phyloP scores from a whole-genome alignment of 208 protist genomes.

The Leishmania aethiopica region DNA sequence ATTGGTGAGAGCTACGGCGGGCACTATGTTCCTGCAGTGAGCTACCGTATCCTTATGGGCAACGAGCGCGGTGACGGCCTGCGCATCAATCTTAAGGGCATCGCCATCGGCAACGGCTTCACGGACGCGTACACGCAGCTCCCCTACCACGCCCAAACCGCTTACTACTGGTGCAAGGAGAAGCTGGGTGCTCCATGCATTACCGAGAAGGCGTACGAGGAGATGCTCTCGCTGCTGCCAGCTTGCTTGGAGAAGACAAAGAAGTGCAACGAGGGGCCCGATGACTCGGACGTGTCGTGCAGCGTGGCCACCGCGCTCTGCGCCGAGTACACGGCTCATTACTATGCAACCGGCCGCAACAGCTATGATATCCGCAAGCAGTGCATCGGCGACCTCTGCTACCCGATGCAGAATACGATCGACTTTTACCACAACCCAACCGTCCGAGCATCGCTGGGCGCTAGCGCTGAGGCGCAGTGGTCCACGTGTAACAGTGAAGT shows the following conservation, averaged over 20 bases:
- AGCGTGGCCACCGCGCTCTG: conserved; percentile 4
- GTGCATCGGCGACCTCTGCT: conserved; percentile 41
- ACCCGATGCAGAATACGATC: conserved; percentile 8
- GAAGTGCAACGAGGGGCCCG: conserved; percentile 29
- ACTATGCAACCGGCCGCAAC: conserved; percentile 68
- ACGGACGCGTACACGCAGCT: conserved; percentile 86
- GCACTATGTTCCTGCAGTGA: conserved; percentile 71
- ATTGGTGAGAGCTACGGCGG: conserved; percentile 87
- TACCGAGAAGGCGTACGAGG: conserved; percentile 30
- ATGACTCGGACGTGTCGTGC: conserved; percentile 17
- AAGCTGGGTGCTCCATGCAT: conserved; percentile 58
- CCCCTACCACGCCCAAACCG: conserved; percentile 52
- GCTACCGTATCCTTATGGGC: conserved; percentile 42
- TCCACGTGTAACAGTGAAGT: conserved; percentile 59
- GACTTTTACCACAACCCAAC: conserved; percentile 47
- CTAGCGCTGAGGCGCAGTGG: conserved; percentile 42
- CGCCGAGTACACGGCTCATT: conserved; percentile 1
- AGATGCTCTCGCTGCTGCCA: conserved; percentile 53
- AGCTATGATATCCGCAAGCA: conserved; percentile 79
- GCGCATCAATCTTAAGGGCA: conserved; percentile 64
- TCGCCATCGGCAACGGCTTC: conserved; percentile 90
- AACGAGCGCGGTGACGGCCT: conserved; percentile 41
- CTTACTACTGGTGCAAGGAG: conserved; percentile 65
- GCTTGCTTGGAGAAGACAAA: conserved; percentile 45
- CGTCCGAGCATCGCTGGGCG: conserved; percentile 65